Evolutionary conservation across 768 basidiomycete genomes (phyloP), one percentile per base, ranked within the genome.

Genomic region (Mycena pura): DNA sequence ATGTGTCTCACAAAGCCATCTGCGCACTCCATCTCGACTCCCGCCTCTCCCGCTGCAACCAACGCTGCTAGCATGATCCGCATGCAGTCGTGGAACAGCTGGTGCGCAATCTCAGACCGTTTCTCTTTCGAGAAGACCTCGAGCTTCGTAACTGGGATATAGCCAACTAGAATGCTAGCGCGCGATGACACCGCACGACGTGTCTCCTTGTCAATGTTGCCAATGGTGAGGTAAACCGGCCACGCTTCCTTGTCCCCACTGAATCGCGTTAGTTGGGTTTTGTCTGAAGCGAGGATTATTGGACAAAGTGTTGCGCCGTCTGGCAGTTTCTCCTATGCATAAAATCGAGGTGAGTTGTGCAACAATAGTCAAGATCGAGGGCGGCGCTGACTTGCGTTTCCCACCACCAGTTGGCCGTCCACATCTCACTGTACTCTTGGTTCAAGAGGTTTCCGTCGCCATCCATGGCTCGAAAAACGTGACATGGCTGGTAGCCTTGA

Each of bases 171-270:
- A 2, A 76, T 49, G 3, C 52, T 65, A 0, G 73, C 75, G 13
- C 64, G 69, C 19, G 50, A 39, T 0, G 70, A 70, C 0, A 71
- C 67, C 41, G 69, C 38, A 0, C 73, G 51, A 1, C 67, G 69
- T 9, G 68, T 60, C 6, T 54, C 47, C 46, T 73, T 75, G 2
- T 55, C 39, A 10, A 76, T 66, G 32, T 78, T 76, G 1, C 73
- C 74, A 41, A 77, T 68, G 6, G 71, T 69, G 1, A 77, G 39
- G 56, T 79, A 78, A 2, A 78, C 69, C 4, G 77, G 74, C 69
- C 73, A 76, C 25, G 72, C 70, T 38, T 58, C 40, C 62, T 77
- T 72, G 59, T 77, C 69, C 0, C 74, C 70, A 7, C 66, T 49
- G 53, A 77, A 73, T 2, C 57, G 55, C 0, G 72, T 70, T 1